These are phyloP conservation scores for Leptographium lundbergii DNA, from an alignment of 2,329 filamentous ascomycete genomes.

Conservation along the genomic window DNA sequence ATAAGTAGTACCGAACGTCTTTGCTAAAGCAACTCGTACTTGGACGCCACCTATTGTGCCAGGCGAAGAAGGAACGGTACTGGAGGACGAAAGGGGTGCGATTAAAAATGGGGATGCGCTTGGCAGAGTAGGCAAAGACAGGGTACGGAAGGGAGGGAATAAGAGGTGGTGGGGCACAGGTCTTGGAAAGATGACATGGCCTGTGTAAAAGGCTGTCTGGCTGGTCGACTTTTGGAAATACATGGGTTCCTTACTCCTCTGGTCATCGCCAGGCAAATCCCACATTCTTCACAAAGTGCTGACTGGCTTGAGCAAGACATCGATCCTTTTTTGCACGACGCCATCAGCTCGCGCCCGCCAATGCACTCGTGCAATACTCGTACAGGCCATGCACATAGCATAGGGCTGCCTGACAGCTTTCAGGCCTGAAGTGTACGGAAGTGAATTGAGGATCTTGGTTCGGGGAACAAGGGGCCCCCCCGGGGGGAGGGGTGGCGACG, in stretches of 20 bases:
- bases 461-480: neutral
- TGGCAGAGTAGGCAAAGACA: neutral
- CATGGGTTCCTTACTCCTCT: neutral
- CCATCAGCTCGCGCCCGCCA: too few relatives aligned
- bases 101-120: constrained; percentile 3
- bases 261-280: neutral
- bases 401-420: neutral
- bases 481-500: neutral
- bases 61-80: neutral
- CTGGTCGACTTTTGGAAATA: neutral
- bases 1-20: neutral
- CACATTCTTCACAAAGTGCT: neutral
- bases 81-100: constrained; percentile 1
- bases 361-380: too few relatives aligned
- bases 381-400: neutral
- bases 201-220: neutral
- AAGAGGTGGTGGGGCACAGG: neutral
- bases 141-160: constrained; percentile 1
- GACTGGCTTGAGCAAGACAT: neutral
- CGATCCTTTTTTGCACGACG: neutral
- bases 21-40: neutral
- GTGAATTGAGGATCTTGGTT: neutral
- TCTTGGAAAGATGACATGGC: neutral
- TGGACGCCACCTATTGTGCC: neutral
- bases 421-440: neutral